A percentile compares a stretch with the other conserved stretches of the same genome.
These are phyloP conservation scores for Hysterium pulicare DNA, from an alignment of 2,329 filamentous ascomycete species.

Conservation along the genomic window DNA sequence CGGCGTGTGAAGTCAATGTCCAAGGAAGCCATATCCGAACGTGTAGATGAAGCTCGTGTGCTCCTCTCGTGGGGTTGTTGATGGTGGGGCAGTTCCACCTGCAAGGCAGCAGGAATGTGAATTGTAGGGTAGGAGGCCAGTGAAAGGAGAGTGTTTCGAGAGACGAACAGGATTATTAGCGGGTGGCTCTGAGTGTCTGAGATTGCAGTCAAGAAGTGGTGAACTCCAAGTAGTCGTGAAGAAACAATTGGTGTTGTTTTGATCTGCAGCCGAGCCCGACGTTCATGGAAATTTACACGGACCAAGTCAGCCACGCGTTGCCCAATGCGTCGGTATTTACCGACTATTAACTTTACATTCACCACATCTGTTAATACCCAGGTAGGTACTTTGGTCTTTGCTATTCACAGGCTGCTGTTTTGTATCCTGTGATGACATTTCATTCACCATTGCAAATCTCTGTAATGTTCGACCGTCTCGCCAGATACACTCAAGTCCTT, in stretches of 20 bases:
- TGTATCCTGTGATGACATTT: too few species aligned
- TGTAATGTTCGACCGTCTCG: too few species aligned
- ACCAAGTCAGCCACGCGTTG: neutral
- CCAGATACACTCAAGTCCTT: too few species aligned
- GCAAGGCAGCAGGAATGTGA: neutral
- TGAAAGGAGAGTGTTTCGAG: neutral
- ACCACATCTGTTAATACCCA: too few species aligned
- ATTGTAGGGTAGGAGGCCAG: neutral
- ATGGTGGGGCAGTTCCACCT: constrained; percentile 1
- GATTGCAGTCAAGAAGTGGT: too few species aligned
- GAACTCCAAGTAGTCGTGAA: too few species aligned
- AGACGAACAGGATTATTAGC: neutral
- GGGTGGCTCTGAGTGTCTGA: too few species aligned
- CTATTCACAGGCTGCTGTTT: too few species aligned
- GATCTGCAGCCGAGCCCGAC: neutral
- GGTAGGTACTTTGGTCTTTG: too few species aligned
- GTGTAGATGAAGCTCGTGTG: constrained; percentile 25
- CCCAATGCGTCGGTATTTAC: neutral
- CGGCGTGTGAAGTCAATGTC: constrained; percentile 80
- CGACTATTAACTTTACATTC: too few species aligned
- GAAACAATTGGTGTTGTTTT: neutral
- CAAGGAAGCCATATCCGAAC: constrained; percentile 32
- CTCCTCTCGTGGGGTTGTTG: constrained; percentile 16
- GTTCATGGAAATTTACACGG: too few species aligned
- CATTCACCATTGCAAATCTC: too few species aligned